A percentile compares a stretch with the other conserved stretches of the same genome.
phyloP scores from a whole-genome alignment of 768 basidiomycete genomes.

The Mycena floridula region DNA sequence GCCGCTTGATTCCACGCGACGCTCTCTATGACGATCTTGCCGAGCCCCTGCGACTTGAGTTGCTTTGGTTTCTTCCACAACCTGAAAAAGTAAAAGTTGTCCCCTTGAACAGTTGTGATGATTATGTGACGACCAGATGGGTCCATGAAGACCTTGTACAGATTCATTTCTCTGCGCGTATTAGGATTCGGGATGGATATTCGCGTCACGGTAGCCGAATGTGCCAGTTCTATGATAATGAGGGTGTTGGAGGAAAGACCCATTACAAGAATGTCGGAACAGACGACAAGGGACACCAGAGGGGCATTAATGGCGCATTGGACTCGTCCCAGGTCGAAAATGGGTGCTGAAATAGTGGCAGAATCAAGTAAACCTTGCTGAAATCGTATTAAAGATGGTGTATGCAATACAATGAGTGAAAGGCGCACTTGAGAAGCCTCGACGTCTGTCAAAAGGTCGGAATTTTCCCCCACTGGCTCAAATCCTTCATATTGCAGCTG shows the following conservation, averaged over 20 bases:
- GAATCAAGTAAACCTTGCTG: conserved; percentile 25
- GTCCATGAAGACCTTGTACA: conserved; percentile 85
- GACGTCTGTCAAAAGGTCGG: conserved; percentile 32
- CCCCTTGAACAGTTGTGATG: conserved; percentile 79
- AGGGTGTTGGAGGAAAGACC: conserved; percentile 70
- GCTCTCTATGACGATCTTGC: conserved; percentile 86
- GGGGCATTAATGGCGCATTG: conserved; percentile 85
- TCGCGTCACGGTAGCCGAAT: conserved; percentile 80
- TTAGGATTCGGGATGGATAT: conserved; percentile 54
- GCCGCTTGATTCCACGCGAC: conserved; percentile 85
- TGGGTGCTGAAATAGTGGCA: conserved; percentile 38
- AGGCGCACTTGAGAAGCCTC: conserved; percentile 10
- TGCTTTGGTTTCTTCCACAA: conserved; percentile 78
- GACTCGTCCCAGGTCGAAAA: conserved; percentile 83
- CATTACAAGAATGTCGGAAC: conserved; percentile 85
- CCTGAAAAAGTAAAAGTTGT: conserved; percentile 88
- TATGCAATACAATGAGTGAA: conserved; percentile 8
- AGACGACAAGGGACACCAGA: conserved; percentile 76
- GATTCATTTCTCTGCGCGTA: conserved; percentile 63
- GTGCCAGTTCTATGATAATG: conserved; percentile 85
- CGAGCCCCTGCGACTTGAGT: conserved; percentile 65
- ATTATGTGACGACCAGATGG: conserved; percentile 90
- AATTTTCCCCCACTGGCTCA: conserved; percentile 58
- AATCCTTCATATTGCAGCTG: conserved; percentile 90
- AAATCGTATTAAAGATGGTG: neutral